phyloP scores from a whole-genome alignment of 257 asterid genomes.

The Jaltomata sinuosa region DNA sequence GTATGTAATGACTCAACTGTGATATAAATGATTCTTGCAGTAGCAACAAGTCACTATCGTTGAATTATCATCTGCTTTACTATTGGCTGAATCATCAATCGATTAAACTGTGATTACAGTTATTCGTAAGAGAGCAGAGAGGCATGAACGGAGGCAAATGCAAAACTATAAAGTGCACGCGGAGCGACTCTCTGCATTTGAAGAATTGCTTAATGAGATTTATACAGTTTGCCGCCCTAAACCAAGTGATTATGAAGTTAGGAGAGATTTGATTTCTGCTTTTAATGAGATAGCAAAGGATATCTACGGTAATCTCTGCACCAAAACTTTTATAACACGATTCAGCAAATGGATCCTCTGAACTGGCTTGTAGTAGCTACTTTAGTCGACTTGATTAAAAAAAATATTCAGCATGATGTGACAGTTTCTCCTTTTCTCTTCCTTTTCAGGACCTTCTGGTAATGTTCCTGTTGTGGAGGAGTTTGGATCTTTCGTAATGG shows the following conservation, averaged over 20 bases:
- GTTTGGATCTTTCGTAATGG: constrained; percentile 93
- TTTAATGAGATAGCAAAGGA: constrained; percentile 81
- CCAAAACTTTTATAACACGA: neutral
- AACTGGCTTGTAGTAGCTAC: neutral
- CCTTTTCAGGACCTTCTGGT: constrained; percentile 38
- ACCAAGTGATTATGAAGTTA: constrained; percentile 48
- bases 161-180: constrained; percentile 31
- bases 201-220: constrained; percentile 51
- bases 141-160: constrained; percentile 52
- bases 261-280: constrained; percentile 55
- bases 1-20: neutral
- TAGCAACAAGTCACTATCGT: neutral
- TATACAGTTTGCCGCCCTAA: constrained; percentile 52
- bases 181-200: constrained; percentile 35
- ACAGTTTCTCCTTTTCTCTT: neutral
- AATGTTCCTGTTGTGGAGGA: constrained; percentile 71
- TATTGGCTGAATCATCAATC: neutral
- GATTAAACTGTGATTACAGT: constrained; percentile 29
- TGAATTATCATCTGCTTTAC: neutral
- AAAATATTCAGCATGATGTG: neutral
- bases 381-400: neutral
- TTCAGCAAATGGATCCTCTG: neutral
- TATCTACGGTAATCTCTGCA: constrained; percentile 44
- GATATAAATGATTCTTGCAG: neutral
- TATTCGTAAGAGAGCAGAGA: constrained; percentile 59